phyloP scores from a whole-genome alignment of 106 monocot genomes.

The Apostasia shenzhenica region DNA sequence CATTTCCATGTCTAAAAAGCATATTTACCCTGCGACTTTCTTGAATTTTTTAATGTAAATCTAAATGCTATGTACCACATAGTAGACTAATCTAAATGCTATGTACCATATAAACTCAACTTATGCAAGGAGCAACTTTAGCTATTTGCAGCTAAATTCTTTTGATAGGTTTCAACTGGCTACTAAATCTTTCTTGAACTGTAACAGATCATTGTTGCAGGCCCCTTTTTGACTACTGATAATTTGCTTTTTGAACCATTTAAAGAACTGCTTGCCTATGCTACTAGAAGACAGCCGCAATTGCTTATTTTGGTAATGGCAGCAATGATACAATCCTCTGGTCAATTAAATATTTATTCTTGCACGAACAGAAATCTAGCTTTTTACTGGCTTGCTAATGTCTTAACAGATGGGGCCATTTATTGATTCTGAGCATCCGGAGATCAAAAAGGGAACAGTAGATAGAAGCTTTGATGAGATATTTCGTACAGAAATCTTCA shows the following conservation, averaged over 20 bases:
- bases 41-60: no score
- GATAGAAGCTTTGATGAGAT: slow-evolving; percentile 74
- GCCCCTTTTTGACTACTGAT: slow-evolving; percentile 90
- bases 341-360: neutral
- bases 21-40: no score
- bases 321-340: neutral
- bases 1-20: no score
- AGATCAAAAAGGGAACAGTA: slow-evolving; percentile 76
- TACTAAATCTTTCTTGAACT: neutral
- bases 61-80: no score
- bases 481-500: slow-evolving; percentile 64
- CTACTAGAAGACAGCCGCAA: slow-evolving; percentile 79
- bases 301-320: slow-evolving; percentile 70
- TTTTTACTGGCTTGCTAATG: neutral
- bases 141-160: neutral
- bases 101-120: no score
- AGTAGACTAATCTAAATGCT: no score
- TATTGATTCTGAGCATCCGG: slow-evolving; percentile 94
- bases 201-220: slow-evolving; percentile 73
- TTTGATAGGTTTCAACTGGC: neutral
- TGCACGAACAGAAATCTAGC: neutral
- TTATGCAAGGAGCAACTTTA: neutral
- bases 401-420: slow-evolving; percentile 84
- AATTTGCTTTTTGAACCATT: slow-evolving; percentile 95
- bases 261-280: slow-evolving; percentile 85